Base-by-base conservation (phyloP, 495 filamentous ascomycete genomes). In the Thozetella sp. region DNA sequence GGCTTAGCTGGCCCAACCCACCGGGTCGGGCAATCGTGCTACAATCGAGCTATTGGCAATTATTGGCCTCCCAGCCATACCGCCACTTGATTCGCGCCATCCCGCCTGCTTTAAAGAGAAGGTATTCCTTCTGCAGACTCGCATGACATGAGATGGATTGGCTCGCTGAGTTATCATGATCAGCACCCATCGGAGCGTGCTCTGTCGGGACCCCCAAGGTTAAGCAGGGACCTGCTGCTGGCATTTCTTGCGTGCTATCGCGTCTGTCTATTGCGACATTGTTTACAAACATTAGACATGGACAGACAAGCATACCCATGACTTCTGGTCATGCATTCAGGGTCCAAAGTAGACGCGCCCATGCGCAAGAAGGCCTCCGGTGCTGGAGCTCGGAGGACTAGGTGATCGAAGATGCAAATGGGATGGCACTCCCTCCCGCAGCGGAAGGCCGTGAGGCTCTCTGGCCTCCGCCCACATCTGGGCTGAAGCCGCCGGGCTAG, bases 41-140 rank as follows among this genome's bases (percentile, higher is more conserved):
- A n/a, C n/a, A n/a, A n/a, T n/a, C n/a, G 11, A 48, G 43, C n/a
- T 48, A 48, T 48, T 48, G 43, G 43, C 43, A 48, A 48, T 48
- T 48, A 48, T 48, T 48, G 43, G 11, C 43, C 30, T 37, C 30
- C 30, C 30, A 37, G n/a, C 43, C 43, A 19, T 48, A 48, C 30
- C 30, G 15, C 30, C 30, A 15, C 30, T 37, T 15, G 30, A 37
- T 6, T 37, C 30, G 30, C 6, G 30, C 30, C 30, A 37, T 37
- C 6, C 30, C 15, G 6, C 30, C 15, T 15, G 30, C 15, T 15
- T 15, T 37, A 37, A 6, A 6, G 30, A 15, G 15, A 15, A 37
- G 15, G 30, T 15, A 6, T 37, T 37, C 6, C 30, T 37, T 37
- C 15, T 37, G 30, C 15, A 6, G 30, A 37, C 30, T 15, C 30